phyloP scores from a whole-genome alignment of 768 basidiomycete genomes.

The Dioszegia crocea region DNA sequence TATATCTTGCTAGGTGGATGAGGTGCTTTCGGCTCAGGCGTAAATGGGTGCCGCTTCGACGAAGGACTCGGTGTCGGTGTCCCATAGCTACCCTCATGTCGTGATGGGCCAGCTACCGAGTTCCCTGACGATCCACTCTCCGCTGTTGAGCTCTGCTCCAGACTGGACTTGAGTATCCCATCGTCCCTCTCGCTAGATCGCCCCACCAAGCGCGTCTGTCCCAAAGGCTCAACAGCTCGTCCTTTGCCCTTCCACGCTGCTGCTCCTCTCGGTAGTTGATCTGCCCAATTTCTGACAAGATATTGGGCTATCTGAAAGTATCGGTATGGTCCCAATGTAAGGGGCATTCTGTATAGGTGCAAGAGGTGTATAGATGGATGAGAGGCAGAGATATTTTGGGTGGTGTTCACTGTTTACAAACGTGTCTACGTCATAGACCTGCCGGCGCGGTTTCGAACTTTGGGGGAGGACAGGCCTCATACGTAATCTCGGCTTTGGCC shows the following conservation, averaged over 20 bases:
- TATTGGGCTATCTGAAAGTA: slow-evolving; percentile 44
- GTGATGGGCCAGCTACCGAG: slow-evolving; percentile 1
- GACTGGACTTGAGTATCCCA: neutral
- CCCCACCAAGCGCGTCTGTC: neutral
- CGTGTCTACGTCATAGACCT: neutral
- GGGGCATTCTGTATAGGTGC: neutral
- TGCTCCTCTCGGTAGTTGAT: slow-evolving; percentile 13
- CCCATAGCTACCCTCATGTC: neutral
- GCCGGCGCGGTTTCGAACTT: no score
- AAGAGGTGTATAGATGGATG: neutral
- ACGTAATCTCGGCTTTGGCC: no score
- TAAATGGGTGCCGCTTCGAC: slow-evolving; percentile 7
- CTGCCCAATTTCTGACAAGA: slow-evolving; percentile 33
- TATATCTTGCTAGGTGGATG: slow-evolving; percentile 44
- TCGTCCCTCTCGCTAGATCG: neutral
- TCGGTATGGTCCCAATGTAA: slow-evolving; percentile 40
- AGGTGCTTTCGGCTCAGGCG: slow-evolving; percentile 29
- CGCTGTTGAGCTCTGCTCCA: neutral
- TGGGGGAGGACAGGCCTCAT: no score
- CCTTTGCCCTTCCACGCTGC: slow-evolving; percentile 24
- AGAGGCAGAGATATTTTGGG: neutral
- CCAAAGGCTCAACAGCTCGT: slow-evolving; percentile 6
- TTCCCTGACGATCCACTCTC: neutral
- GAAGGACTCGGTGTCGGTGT: neutral
- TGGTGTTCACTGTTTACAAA: neutral